Conservation (phyloP, 306 rosid species). For the Quercus aquifolioides region DNA sequence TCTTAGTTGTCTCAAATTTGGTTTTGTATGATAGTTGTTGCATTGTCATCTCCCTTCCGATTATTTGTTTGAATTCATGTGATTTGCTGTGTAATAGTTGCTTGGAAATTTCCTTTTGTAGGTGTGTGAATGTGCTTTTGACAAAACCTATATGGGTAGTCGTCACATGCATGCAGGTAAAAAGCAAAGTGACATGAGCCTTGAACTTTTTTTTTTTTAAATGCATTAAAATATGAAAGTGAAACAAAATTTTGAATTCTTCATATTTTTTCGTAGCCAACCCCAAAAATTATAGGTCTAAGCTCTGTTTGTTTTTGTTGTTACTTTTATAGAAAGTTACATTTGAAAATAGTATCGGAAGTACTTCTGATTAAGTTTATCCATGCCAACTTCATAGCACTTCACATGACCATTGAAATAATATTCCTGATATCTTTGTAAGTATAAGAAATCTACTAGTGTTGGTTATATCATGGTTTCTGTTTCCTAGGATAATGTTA, state of each 20-base stretch:
- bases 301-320: background rate
- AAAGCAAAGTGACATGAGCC: slow-evolving; percentile 4
- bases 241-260: background rate
- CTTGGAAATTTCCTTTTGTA: slow-evolving; percentile 31
- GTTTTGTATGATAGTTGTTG: background rate
- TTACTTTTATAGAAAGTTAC: background rate
- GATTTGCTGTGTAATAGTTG: slow-evolving; percentile 10
- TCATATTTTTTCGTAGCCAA: background rate
- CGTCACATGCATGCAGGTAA: slow-evolving; percentile 95
- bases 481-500: background rate
- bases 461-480: background rate
- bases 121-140: slow-evolving; percentile 91
- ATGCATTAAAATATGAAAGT: background rate
- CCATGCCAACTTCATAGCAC: background rate
- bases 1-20: background rate
- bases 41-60: background rate
- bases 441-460: background rate
- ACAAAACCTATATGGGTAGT: slow-evolving; percentile 95
- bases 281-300: too few species aligned
- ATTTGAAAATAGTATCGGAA: background rate
- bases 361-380: background rate
- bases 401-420: background rate
- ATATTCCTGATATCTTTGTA: background rate
- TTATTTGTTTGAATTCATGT: background rate
- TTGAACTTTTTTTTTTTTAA: slow-evolving; percentile 5